Conservation (phyloP, 2,329 filamentous ascomycete genomes). For the Parastagonospora nodorum region DNA sequence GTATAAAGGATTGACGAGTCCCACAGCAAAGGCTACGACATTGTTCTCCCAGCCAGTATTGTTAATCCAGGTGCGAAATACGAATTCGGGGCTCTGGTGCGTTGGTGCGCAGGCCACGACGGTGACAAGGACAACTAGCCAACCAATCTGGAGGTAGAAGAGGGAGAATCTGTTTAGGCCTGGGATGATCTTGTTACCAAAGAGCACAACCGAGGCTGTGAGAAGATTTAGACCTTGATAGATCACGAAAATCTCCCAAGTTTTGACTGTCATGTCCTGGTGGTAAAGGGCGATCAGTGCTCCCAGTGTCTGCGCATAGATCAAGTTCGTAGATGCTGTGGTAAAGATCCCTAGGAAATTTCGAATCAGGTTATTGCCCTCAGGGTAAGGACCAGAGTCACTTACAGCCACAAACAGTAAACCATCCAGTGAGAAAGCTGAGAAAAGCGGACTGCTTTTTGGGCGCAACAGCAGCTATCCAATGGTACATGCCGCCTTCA, state of each 20-base stretch:
- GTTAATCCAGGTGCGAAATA: constrained; percentile 17
- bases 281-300: constrained; percentile 15
- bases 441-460: constrained; percentile 8
- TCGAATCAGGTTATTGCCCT: no score
- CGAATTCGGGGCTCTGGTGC: constrained; percentile 8
- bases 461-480: constrained; percentile 13
- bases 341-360: constrained; percentile 10
- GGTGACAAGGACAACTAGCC: constrained; percentile 11
- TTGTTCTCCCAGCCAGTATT: constrained; percentile 15
- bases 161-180: constrained; percentile 13
- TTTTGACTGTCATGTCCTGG: constrained; percentile 4
- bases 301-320: constrained; percentile 10
- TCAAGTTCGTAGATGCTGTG: constrained; percentile 14
- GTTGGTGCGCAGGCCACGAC: constrained; percentile 13
- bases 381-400: background rate
- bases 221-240: constrained; percentile 12
- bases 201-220: constrained; percentile 11
- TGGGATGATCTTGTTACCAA: constrained; percentile 12
- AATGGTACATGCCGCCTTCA: constrained; percentile 15
- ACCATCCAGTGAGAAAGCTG: constrained; percentile 15
- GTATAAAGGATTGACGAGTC: constrained; percentile 8
- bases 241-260: constrained; percentile 12
- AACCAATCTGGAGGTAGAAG: constrained; percentile 15
- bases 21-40: constrained; percentile 8
- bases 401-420: constrained; percentile 13